Evolutionary conservation across 768 basidiomycete genomes (phyloP).

Genomic region (Trametopsis cervina): DNA sequence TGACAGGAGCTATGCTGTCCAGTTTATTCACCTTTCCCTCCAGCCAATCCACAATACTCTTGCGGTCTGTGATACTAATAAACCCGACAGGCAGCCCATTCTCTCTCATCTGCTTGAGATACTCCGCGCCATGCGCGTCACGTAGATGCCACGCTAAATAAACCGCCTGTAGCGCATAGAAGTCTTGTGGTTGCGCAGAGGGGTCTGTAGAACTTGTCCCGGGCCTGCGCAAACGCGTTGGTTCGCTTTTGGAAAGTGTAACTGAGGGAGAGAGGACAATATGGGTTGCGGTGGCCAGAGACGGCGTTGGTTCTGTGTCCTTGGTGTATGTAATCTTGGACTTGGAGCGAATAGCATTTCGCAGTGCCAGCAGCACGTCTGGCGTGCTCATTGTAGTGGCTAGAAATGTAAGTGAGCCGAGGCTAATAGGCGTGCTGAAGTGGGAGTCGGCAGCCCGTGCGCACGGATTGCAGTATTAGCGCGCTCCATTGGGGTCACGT

Average conservation of each 20-base stretch:
- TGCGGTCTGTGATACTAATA: constrained; percentile 84
- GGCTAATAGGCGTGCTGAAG: background rate
- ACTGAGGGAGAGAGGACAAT: constrained; percentile 47
- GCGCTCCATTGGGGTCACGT: background rate
- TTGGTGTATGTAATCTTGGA: constrained; percentile 42
- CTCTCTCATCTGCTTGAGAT: constrained; percentile 81
- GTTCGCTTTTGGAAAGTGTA: constrained; percentile 61
- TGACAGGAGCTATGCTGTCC: constrained; percentile 42
- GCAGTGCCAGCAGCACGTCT: constrained; percentile 53
- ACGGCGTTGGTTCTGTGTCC: constrained; percentile 30
- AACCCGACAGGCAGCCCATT: constrained; percentile 66
- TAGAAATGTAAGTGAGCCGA: background rate
- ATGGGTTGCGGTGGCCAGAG: constrained; percentile 55
- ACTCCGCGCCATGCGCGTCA: constrained; percentile 74
- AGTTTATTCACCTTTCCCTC: constrained; percentile 48
- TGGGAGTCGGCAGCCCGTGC: background rate
- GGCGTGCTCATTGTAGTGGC: constrained; percentile 13
- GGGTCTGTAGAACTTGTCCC: constrained; percentile 38
- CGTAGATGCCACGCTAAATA: constrained; percentile 78
- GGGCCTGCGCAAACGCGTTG: constrained; percentile 75
- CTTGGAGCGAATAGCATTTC: constrained; percentile 55
- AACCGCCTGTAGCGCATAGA: constrained; percentile 75
- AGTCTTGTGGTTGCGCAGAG: constrained; percentile 37
- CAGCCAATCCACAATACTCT: constrained; percentile 81
- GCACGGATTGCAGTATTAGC: background rate